A percentile compares a stretch with the other conserved stretches of the same genome.
These are phyloP conservation scores for Ophiognomonia clavigignenti-juglandacearum DNA, from an alignment of 2,329 filamentous ascomycete species.

Conservation along the genomic window DNA sequence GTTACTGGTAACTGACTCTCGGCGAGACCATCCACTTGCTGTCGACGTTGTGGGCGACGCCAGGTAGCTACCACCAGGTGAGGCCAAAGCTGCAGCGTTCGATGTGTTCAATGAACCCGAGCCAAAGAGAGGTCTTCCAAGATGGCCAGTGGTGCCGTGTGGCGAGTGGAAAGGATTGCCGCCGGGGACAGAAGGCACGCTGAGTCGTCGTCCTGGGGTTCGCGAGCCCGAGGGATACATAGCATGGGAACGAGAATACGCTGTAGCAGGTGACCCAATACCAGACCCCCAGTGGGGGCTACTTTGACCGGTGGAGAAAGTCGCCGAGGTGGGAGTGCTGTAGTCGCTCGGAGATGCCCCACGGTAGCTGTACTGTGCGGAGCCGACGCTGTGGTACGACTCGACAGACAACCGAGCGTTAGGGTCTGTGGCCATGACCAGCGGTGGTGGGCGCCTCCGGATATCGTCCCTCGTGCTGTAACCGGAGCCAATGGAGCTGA, in stretches of 20 bases:
- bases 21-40: constrained; percentile 53
- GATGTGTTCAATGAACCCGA: constrained; percentile 51
- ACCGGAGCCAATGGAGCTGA: constrained; percentile 60
- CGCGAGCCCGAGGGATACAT: constrained; percentile 63
- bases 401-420: constrained; percentile 65
- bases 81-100: constrained; percentile 49
- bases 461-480: constrained; percentile 62
- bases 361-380: constrained; percentile 61
- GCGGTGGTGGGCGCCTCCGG: constrained; percentile 70
- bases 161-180: constrained; percentile 69
- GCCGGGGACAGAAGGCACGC: constrained; percentile 67
- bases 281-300: constrained; percentile 70
- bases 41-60: constrained; percentile 62
- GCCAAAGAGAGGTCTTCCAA: constrained; percentile 51
- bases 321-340: constrained; percentile 78
- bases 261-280: constrained; percentile 67
- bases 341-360: constrained; percentile 68
- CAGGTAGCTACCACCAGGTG: constrained; percentile 54
- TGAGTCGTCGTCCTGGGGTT: constrained; percentile 69
- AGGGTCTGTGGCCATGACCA: constrained; percentile 73
- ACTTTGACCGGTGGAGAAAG: constrained; percentile 70
- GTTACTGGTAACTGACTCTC: constrained; percentile 58
- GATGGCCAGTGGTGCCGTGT: constrained; percentile 39
- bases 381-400: constrained; percentile 59
- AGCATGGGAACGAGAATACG: constrained; percentile 64